A percentile compares a stretch with the other conserved stretches of the same genome.
Evolutionary conservation across 1,284 basidiomycete species (phyloP).

Genomic region (Cryptococcus sp.): DNA sequence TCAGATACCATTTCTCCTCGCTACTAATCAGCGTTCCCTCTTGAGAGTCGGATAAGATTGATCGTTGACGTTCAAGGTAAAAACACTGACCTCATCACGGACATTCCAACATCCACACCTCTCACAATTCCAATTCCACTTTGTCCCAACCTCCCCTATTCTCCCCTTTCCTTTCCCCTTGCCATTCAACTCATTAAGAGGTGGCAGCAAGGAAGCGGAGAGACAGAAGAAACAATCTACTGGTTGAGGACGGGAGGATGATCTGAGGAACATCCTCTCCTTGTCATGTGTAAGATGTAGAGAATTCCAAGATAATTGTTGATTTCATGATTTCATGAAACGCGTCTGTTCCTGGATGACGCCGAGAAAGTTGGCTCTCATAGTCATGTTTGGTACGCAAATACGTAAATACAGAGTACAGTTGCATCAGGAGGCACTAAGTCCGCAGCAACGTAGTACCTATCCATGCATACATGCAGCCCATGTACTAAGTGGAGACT

Average conservation of each 20-base stretch:
- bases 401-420: too few relatives aligned
- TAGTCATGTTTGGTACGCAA: too few relatives aligned
- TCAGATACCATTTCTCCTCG: slow-evolving; percentile 71
- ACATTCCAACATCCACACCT: slow-evolving; percentile 44
- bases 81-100: slow-evolving; percentile 23
- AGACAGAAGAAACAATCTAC: slow-evolving; percentile 45
- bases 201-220: slow-evolving; percentile 22
- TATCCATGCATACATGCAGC: too few relatives aligned
- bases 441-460: too few relatives aligned
- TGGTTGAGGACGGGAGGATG: slow-evolving; percentile 22
- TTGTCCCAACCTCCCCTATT: slow-evolving; percentile 19
- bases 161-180: slow-evolving; percentile 21
- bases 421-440: too few relatives aligned
- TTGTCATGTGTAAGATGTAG: slow-evolving; percentile 12
- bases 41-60: background rate
- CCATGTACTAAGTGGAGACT: too few relatives aligned
- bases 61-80: too few relatives aligned
- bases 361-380: too few relatives aligned
- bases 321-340: too few relatives aligned
- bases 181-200: slow-evolving; percentile 3
- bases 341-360: too few relatives aligned
- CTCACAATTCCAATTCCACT: slow-evolving; percentile 41
- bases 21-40: slow-evolving; percentile 12
- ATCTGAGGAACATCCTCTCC: slow-evolving; percentile 16
- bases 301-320: background rate